Conservation (phyloP, 306 rosid species). For the Ziziphus jujuba region DNA sequence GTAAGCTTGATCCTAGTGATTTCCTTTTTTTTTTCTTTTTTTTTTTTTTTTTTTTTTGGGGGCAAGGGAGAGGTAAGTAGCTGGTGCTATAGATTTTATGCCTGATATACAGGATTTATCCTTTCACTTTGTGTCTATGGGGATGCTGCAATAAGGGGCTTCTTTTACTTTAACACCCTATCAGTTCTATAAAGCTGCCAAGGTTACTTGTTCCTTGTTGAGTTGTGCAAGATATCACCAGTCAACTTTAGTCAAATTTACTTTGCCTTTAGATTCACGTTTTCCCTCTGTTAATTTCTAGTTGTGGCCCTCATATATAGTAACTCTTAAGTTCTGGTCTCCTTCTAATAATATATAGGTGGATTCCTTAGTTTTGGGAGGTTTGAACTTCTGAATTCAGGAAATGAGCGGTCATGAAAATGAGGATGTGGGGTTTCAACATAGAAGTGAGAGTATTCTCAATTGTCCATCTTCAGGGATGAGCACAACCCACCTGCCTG, state of each 20-base stretch:
- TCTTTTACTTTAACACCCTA: constrained; percentile 78
- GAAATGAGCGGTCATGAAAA: constrained; percentile 75
- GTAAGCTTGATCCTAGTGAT: constrained; percentile 62
- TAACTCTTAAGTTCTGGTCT: constrained; percentile 38
- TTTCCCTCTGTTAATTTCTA: constrained; percentile 26
- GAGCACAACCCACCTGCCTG: constrained; percentile 41
- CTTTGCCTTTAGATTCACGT: constrained; percentile 54
- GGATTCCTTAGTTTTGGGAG: constrained; percentile 26
- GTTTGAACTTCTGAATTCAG: constrained; percentile 34
- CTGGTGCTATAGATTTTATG: constrained; percentile 64
- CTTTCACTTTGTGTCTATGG: constrained; percentile 56
- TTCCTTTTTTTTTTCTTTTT: constrained; percentile 20
- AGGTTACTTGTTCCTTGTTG: constrained; percentile 80
- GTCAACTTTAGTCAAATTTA: constrained; percentile 67
- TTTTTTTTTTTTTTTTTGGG: neutral
- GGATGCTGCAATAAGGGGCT: constrained; percentile 58
- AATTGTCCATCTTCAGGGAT: constrained; percentile 52
- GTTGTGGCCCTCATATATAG: constrained; percentile 32
- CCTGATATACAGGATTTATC: constrained; percentile 41
- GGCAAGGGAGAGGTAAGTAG: constrained; percentile 34
- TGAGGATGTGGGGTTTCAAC: constrained; percentile 64
- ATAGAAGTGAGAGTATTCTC: constrained; percentile 49
- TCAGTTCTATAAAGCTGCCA: constrained; percentile 83
- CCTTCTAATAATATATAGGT: constrained; percentile 23
- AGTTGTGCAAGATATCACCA: constrained; percentile 78